These are phyloP conservation scores for Cryptococcus neoformans DNA, from an alignment of 1,284 basidiomycete genomes.

Conservation along the genomic window DNA sequence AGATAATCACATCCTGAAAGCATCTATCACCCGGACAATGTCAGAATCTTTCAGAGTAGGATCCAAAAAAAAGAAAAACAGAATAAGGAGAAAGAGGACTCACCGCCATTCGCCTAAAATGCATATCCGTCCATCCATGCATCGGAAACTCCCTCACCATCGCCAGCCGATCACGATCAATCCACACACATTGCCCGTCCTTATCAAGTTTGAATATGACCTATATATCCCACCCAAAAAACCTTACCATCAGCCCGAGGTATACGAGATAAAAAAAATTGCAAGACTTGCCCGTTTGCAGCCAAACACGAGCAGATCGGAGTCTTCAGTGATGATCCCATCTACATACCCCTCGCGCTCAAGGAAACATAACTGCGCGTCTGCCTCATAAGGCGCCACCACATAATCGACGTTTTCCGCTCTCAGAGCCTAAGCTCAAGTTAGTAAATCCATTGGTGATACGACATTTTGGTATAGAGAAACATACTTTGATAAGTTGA, in stretches of 20 bases:
- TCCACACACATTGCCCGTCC: constrained; percentile 70
- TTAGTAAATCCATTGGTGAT: no score
- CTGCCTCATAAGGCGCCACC: constrained; percentile 98
- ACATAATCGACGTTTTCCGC: constrained; percentile 78
- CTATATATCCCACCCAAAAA: constrained; percentile 9
- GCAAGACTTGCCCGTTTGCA: constrained; percentile 67
- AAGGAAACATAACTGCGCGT: constrained; percentile 92
- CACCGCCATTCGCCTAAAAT: constrained; percentile 87
- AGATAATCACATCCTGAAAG: constrained; percentile 97
- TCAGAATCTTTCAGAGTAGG: background rate
- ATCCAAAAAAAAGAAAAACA: background rate
- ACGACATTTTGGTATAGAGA: background rate
- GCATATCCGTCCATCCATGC: constrained; percentile 79
- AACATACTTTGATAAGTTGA: constrained; percentile 86
- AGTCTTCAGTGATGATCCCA: constrained; percentile 96
- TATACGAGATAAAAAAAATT: no score
- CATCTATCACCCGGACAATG: constrained; percentile 54
- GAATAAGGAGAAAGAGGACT: constrained; percentile 14
- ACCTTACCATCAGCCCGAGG: no score
- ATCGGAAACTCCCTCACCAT: constrained; percentile 72
- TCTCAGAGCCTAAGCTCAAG: constrained; percentile 62
- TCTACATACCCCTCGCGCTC: constrained; percentile 80
- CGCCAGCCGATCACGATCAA: constrained; percentile 74
- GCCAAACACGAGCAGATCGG: constrained; percentile 95
- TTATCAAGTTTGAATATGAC: constrained; percentile 77